Conservation (phyloP, 345 rosid species). For the Isatis tinctoria region DNA sequence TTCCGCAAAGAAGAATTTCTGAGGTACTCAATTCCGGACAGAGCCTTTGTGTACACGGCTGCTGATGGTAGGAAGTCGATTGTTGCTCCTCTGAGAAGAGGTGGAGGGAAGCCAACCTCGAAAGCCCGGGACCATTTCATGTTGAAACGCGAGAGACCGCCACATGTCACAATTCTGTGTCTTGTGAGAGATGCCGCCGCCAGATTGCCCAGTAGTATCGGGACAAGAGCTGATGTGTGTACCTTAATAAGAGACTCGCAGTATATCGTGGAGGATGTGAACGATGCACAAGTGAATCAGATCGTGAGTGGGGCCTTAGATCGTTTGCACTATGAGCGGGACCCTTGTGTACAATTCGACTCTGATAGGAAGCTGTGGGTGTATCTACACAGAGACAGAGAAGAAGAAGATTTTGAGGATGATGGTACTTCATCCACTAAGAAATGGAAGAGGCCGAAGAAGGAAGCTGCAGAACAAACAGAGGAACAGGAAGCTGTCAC, state of each 20-base stretch:
- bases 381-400: constrained; percentile 91
- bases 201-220: constrained; percentile 96
- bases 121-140: constrained; percentile 99
- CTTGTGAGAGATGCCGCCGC: constrained; percentile 99
- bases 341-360: constrained; percentile 97
- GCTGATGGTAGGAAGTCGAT: constrained; percentile 96
- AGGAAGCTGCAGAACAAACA: constrained; percentile 77
- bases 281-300: constrained; percentile 91
- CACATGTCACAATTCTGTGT: constrained; percentile 96
- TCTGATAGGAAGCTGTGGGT: constrained; percentile 96
- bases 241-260: constrained; percentile 95
- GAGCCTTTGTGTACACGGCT: constrained; percentile 96
- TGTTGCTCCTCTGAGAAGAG: constrained; percentile 98
- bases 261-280: constrained; percentile 84
- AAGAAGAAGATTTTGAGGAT: constrained; percentile 99
- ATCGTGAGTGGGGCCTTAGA: constrained; percentile 99
- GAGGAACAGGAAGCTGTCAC: constrained; percentile 68
- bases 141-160: constrained; percentile 99
- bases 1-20: constrained; percentile 87
- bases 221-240: constrained; percentile 99
- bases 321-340: constrained; percentile 97
- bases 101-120: constrained; percentile 99
- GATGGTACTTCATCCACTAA: constrained; percentile 99
- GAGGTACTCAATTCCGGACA: constrained; percentile 95
- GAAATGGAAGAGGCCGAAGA: constrained; percentile 98